Percentiles rank a stretch among this genome's conserved stretches.
These are phyloP conservation scores for Saccharomycopsis lassenensis DNA, from an alignment of 805 yeast species.

Conservation along the genomic window DNA sequence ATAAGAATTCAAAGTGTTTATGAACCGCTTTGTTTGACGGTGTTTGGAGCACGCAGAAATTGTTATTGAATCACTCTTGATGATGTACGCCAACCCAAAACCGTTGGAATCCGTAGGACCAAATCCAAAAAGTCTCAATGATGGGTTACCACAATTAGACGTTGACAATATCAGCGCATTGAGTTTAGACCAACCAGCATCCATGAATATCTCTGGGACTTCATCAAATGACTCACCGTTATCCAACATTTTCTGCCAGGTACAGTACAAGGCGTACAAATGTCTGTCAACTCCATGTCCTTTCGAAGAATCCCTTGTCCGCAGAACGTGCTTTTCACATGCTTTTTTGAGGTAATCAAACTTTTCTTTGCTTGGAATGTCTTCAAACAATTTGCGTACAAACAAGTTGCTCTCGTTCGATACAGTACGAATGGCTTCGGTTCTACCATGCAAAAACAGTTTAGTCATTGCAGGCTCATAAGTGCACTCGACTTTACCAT, in stretches of 20 bases:
- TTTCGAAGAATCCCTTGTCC: constrained; percentile 55
- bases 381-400: constrained; percentile 76
- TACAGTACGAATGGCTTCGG: constrained; percentile 85
- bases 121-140: constrained; percentile 77
- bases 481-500: constrained; percentile 87
- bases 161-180: constrained; percentile 75
- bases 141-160: constrained; percentile 88
- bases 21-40: constrained; percentile 73
- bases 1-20: constrained; percentile 55
- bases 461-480: constrained; percentile 97
- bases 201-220: constrained; percentile 71
- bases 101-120: constrained; percentile 89
- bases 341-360: constrained; percentile 53
- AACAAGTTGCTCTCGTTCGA: constrained; percentile 69
- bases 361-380: constrained; percentile 47
- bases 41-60: constrained; percentile 81
- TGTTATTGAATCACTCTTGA: constrained; percentile 67
- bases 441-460: constrained; percentile 75
- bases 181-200: constrained; percentile 78
- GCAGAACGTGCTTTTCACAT: constrained; percentile 55
- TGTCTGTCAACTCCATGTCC: constrained; percentile 94
- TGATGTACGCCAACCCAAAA: constrained; percentile 86
- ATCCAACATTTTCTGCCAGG: constrained; percentile 61
- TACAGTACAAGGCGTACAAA: constrained; percentile 74
- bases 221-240: constrained; percentile 23